Evolutionary conservation across 176 grass and related monocot genomes (phyloP).

Genomic region (Chloris gayana): DNA sequence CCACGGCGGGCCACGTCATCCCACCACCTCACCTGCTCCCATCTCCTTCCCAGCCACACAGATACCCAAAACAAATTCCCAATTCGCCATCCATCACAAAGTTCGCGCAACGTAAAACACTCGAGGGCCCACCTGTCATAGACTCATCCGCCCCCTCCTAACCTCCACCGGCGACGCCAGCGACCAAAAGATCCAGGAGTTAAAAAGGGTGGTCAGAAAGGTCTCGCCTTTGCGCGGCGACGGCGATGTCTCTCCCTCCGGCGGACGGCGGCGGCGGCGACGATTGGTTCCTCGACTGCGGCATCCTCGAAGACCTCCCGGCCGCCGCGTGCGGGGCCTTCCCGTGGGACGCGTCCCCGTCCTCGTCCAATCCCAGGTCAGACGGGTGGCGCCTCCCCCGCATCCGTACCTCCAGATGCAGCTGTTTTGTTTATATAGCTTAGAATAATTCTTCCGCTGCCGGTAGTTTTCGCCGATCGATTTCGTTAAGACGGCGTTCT

Average conservation of each 20-base stretch:
- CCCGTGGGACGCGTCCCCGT: conserved; percentile 51
- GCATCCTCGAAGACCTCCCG: conserved; percentile 61
- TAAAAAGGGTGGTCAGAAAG: background rate
- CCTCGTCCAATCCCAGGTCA: conserved; percentile 55
- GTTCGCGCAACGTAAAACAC: background rate
- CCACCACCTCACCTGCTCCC: conserved; percentile 10
- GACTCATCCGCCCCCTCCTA: background rate
- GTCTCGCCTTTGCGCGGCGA: conserved; percentile 33
- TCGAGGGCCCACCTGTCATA: conserved; percentile 18
- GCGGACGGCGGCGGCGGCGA: conserved; percentile 37
- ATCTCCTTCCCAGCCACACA: conserved; percentile 1
- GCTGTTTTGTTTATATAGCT: background rate
- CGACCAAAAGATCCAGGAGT: conserved; percentile 18
- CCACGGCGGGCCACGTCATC: background rate
- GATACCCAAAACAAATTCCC: background rate
- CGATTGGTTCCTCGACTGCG: conserved; percentile 60
- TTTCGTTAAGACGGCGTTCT: background rate
- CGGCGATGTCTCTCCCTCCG: conserved; percentile 48
- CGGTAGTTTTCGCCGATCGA: background rate
- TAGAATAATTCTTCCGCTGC: background rate
- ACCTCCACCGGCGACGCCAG: background rate
- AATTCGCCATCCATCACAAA: background rate
- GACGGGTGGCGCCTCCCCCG: background rate
- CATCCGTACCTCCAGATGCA: background rate
- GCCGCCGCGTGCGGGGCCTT: conserved; percentile 47